phyloP scores from a whole-genome alignment of 2,329 filamentous ascomycete species.

The Aspergillus floridensis region DNA sequence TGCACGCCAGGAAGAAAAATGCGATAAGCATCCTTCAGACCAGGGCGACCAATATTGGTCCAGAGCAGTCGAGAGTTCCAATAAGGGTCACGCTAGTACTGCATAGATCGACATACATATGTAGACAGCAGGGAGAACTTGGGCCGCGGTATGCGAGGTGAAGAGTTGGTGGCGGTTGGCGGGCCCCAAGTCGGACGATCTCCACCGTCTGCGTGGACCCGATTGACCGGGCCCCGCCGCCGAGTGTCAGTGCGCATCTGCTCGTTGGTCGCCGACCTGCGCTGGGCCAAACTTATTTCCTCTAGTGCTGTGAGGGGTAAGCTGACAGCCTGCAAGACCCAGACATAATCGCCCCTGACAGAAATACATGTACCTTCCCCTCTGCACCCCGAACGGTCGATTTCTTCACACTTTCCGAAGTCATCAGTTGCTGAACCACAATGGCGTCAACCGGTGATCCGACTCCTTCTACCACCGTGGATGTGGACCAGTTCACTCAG shows the following conservation, averaged over 20 bases:
- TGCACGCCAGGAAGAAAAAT: too few relatives aligned
- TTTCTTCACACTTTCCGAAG: background rate
- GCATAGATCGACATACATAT: background rate
- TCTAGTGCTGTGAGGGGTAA: background rate
- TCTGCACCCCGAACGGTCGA: background rate
- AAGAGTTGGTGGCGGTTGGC: background rate
- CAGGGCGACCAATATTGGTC: too few relatives aligned
- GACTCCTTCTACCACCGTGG: background rate
- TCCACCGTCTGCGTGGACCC: background rate
- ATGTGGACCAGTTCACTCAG: background rate
- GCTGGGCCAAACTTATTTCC: background rate
- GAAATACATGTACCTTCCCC: background rate
- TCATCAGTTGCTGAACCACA: background rate
- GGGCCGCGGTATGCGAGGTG: background rate
- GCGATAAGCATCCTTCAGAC: too few relatives aligned
- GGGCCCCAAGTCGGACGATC: background rate
- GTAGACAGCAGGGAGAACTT: background rate
- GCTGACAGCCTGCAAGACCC: background rate
- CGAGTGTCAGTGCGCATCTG: background rate
- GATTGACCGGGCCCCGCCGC: background rate
- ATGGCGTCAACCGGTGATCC: background rate
- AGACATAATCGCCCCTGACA: background rate
- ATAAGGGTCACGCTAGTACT: background rate
- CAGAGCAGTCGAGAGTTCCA: background rate
- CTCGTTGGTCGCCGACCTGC: background rate